Conservation (phyloP, 139 green algal genomes). For the Picochlorum costavermella region DNA sequence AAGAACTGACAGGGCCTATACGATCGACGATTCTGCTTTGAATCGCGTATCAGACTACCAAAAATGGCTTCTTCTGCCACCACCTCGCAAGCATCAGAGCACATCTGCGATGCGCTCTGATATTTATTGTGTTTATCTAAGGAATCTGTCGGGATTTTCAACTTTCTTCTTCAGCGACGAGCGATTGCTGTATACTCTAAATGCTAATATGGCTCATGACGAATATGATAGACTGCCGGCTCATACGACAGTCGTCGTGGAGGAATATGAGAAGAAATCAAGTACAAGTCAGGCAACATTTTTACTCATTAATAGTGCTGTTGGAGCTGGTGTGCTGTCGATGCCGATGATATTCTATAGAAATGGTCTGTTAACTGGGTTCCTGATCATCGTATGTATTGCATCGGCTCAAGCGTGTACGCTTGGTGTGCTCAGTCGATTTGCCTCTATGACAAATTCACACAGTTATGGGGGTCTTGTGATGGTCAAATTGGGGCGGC, state of each 20-base stretch:
- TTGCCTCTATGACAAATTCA: slow-evolving; percentile 32
- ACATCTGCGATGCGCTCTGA: no score
- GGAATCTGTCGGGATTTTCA: no score
- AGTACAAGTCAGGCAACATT: slow-evolving; percentile 2
- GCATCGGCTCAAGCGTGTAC: slow-evolving; percentile 48
- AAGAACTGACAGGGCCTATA: background rate
- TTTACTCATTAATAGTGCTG: slow-evolving; percentile 20
- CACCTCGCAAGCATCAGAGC: no score
- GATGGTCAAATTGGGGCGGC: slow-evolving; percentile 43
- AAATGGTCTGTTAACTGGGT: slow-evolving; percentile 46
- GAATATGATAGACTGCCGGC: background rate
- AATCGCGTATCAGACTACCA: no score
- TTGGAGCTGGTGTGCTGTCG: slow-evolving; percentile 62
- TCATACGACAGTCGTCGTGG: background rate
- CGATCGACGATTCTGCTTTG: no score
- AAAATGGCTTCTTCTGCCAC: no score
- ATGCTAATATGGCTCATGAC: no score
- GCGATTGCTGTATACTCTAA: no score
- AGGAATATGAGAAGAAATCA: background rate
- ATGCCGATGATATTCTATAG: slow-evolving; percentile 63
- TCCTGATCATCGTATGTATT: slow-evolving; percentile 39
- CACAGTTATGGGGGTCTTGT: slow-evolving; percentile 21
- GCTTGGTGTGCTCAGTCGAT: slow-evolving; percentile 55
- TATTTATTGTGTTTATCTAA: no score
- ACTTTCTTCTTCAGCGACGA: no score